Evolutionary conservation across 768 basidiomycete genomes (phyloP).

Genomic region (Obba rivulosa): DNA sequence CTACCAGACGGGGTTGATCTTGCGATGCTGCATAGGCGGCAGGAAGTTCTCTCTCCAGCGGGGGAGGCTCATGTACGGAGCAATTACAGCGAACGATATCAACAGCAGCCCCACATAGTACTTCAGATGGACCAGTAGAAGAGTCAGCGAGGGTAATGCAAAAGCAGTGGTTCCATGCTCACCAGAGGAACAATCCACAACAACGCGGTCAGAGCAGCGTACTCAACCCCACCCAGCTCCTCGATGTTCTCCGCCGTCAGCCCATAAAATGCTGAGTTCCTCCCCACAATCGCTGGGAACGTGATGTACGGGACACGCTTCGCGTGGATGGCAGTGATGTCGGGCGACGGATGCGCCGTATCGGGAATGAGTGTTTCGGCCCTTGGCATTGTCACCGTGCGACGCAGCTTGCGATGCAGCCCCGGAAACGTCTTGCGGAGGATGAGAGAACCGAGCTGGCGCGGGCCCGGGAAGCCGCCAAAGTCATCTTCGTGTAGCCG

Average conservation of each 20-base stretch:
- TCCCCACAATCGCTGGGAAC: slow-evolving; percentile 71
- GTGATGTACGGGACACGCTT: slow-evolving; percentile 69
- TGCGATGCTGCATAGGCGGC: slow-evolving; percentile 29
- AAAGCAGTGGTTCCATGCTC: slow-evolving; percentile 19
- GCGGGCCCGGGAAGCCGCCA: slow-evolving; percentile 31
- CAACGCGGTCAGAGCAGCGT: slow-evolving; percentile 71
- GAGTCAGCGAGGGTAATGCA: not conserved
- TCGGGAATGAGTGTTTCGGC: slow-evolving; percentile 46
- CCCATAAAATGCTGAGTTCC: slow-evolving; percentile 63
- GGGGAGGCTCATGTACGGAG: slow-evolving; percentile 37
- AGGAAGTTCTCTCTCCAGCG: slow-evolving; percentile 34
- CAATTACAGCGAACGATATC: slow-evolving; percentile 38
- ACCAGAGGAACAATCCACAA: slow-evolving; percentile 75
- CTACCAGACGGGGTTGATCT: slow-evolving; percentile 40
- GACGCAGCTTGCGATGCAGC: slow-evolving; percentile 45
- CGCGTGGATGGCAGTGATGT: slow-evolving; percentile 13
- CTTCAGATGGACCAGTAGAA: slow-evolving; percentile 20
- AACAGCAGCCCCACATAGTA: slow-evolving; percentile 41
- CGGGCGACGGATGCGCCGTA: not conserved
- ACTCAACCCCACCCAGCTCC: slow-evolving; percentile 90
- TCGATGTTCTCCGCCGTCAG: slow-evolving; percentile 77
- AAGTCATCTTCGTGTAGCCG: slow-evolving; percentile 9
- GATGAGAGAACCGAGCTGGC: slow-evolving; percentile 19
- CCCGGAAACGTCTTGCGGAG: slow-evolving; percentile 55
- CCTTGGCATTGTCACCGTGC: slow-evolving; percentile 67